Evolutionary conservation across 2,329 filamentous ascomycete species (phyloP), one percentile per base, ranked within the genome.

Genomic region (Botrytis fragariae): DNA sequence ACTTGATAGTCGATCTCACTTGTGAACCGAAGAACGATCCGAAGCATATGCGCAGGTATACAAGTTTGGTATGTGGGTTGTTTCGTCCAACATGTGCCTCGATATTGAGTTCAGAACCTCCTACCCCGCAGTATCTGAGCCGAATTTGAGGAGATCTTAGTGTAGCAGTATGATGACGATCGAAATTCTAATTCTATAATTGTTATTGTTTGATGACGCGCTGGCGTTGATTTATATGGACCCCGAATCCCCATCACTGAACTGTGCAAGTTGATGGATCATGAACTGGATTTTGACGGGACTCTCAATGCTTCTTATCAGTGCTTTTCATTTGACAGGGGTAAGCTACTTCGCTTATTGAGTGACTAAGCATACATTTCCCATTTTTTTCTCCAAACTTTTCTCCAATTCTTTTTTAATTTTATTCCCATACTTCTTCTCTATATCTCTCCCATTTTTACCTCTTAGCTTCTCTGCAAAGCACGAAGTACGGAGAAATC

Each of bases 321-420:
- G 42, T 37, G 69, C 59, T 37, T 61, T 61, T 22, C 25, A 4
- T 20, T 12, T 14, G 68, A 70, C 68, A 48, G 57, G 68, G 68
- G 68, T 39, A 22, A 35, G 68, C 39, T 62, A 20, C 10, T 16
- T 71, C 69, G 69, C 69, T 71, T 71, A 71, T 25, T 8, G 1
- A n/a, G 16, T 71, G 14, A 64, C 57, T 69, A 69, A 69, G 18
- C 65, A 32, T 22, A 6, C 4, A 32, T 32, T 32, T 69, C 12
- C 44, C 32, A 18, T 39, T n/a, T 63, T 63, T 71, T 51, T 37
- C 32, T 48, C 22, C n/a, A 48, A 48, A 61, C 20, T 71, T 63
- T 62, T 48, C 37, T 59, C 4, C 25, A 35, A 35, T 32, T 44
- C 29, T 72, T 44, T 48, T 29, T 16, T 8, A 10, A 57, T 32